A percentile compares a stretch with the other conserved stretches of the same genome.
Evolutionary conservation across 164 flowering plant species (phyloP).

Genomic region (Chloranthus sessilifolius): DNA sequence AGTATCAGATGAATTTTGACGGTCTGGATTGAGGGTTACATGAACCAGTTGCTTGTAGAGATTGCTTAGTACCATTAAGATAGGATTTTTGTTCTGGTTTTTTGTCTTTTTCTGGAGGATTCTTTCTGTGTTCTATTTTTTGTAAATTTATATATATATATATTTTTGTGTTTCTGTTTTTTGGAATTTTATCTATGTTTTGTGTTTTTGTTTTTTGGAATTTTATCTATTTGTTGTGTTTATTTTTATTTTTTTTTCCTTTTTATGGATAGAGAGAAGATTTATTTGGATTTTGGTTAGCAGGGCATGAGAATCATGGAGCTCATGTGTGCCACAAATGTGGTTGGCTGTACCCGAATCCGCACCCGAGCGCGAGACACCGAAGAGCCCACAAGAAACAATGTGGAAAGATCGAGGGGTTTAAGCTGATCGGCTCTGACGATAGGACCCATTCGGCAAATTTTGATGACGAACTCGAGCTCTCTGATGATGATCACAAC

Average conservation of each 20-base stretch:
- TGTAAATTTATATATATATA: no score
- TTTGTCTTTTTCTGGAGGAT: no score
- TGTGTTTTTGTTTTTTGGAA: background rate
- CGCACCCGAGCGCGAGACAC: slow-evolving; percentile 77
- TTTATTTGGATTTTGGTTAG: slow-evolving; percentile 5
- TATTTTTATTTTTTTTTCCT: background rate
- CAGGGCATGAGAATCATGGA: slow-evolving; percentile 48
- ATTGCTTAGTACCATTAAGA: no score
- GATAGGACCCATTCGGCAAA: slow-evolving; percentile 15
- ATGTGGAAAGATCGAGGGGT: slow-evolving; percentile 76
- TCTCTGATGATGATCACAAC: slow-evolving; percentile 44
- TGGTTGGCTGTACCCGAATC: slow-evolving; percentile 78
- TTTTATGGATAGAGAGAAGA: no score
- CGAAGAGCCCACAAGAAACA: slow-evolving; percentile 72
- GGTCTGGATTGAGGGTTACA: no score
- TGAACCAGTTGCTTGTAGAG: no score
- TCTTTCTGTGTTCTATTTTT: no score
- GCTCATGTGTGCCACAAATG: slow-evolving; percentile 62
- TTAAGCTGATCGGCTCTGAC: slow-evolving; percentile 23
- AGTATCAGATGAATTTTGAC: no score
- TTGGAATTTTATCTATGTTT: no score
- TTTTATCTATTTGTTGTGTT: background rate
- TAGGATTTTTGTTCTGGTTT: no score
- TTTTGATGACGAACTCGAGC: slow-evolving; percentile 31
- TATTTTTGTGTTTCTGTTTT: no score